A percentile compares a stretch with the other conserved stretches of the same genome.
Evolutionary conservation across 306 rosid species (phyloP).

Genomic region (Quercus suber): DNA sequence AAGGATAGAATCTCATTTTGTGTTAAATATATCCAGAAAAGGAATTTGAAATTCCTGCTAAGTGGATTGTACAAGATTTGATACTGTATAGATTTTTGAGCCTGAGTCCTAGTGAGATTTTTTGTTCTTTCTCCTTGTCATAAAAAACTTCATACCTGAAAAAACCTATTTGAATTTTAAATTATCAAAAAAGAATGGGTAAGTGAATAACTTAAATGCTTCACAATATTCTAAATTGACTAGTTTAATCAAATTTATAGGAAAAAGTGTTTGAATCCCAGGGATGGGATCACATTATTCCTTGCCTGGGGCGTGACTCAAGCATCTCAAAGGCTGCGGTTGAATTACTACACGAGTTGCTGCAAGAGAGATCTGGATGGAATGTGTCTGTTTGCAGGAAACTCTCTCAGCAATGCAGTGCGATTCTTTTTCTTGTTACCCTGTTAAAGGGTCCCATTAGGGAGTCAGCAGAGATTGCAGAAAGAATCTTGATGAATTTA

Average conservation of each 20-base stretch:
- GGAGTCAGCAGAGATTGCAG: constrained; percentile 62
- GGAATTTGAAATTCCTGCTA: background rate
- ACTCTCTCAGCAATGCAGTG: constrained; percentile 49
- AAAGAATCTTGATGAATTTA: constrained; percentile 58
- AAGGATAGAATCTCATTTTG: background rate
- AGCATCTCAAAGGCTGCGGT: constrained; percentile 61
- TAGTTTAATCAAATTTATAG: constrained; percentile 27
- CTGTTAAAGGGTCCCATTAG: constrained; percentile 41
- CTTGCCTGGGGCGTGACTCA: constrained; percentile 54
- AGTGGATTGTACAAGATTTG: background rate
- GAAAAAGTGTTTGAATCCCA: constrained; percentile 52
- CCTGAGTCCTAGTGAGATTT: background rate
- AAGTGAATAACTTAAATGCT: background rate
- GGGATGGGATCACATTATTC: constrained; percentile 66
- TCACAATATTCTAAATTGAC: constrained; percentile 14
- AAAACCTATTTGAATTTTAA: background rate
- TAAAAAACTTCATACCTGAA: background rate
- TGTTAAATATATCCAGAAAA: background rate
- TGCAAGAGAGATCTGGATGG: constrained; percentile 70
- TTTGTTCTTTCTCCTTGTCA: too few relatives aligned
- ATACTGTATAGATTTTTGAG: background rate
- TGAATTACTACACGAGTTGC: constrained; percentile 57
- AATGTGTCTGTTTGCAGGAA: constrained; percentile 52
- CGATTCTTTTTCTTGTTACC: constrained; percentile 54
- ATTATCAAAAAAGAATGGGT: background rate